These are phyloP conservation scores for Caryopteris hybrid DNA, from an alignment of 305 asterid species.

Conservation along the genomic window DNA sequence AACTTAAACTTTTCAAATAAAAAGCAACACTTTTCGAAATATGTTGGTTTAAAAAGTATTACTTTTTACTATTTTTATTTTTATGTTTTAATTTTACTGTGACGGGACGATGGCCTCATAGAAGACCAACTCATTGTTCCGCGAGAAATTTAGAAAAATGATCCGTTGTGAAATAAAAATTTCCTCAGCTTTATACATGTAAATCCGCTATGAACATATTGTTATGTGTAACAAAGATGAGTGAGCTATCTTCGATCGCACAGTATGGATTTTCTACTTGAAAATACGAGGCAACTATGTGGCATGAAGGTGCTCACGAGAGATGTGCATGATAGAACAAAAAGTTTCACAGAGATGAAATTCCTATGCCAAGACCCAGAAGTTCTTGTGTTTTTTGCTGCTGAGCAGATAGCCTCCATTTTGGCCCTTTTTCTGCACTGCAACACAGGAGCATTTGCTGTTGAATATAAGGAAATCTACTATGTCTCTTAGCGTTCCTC, in stretches of 20 bases:
- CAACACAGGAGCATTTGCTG: conserved; percentile 72
- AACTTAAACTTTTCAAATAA: too few relatives aligned
- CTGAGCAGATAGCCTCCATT: conserved; percentile 61
- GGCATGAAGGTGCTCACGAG: neutral
- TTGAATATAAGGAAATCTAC: conserved; percentile 59
- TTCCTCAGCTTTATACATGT: neutral
- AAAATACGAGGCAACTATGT: too few relatives aligned
- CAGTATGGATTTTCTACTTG: too few relatives aligned
- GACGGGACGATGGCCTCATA: too few relatives aligned
- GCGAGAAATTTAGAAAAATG: too few relatives aligned
- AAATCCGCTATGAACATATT: neutral
- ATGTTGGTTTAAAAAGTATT: conserved; percentile 7
- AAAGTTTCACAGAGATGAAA: neutral
- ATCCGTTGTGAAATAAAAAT: too few relatives aligned
- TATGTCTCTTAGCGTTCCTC: conserved; percentile 55
- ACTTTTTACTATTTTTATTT: too few relatives aligned
- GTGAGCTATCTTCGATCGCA: neutral
- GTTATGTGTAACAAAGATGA: neutral
- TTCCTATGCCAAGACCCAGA: conserved; percentile 65
- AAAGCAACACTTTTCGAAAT: neutral
- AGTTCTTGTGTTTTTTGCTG: conserved; percentile 57
- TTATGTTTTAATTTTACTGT: too few relatives aligned
- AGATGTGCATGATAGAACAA: neutral
- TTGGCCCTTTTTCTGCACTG: conserved; percentile 69
- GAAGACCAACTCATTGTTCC: too few relatives aligned